Percentiles rank a stretch among this genome's conserved stretches.
These are phyloP conservation scores for Lathyrus sativus DNA, from an alignment of 306 rosid genomes.

Conservation along the genomic window DNA sequence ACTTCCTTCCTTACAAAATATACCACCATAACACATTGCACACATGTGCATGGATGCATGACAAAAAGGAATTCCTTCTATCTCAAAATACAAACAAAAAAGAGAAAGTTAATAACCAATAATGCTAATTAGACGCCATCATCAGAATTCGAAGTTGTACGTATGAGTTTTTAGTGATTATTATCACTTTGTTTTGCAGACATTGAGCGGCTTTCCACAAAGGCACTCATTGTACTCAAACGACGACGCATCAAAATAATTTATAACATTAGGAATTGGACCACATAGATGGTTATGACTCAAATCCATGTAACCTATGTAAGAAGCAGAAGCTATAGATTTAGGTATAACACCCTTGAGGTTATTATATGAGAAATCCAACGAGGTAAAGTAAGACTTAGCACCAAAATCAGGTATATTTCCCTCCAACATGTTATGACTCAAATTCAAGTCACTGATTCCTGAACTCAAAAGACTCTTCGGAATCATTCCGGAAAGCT, in stretches of 20 bases:
- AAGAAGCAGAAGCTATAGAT: slow-evolving; percentile 56
- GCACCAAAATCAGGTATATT: slow-evolving; percentile 59
- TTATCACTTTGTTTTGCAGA: slow-evolving; percentile 37
- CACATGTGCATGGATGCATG: no score
- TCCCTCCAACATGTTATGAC: slow-evolving; percentile 55
- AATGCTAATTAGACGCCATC: no score
- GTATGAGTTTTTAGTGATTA: no score
- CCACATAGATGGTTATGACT: slow-evolving; percentile 86
- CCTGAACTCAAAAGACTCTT: slow-evolving; percentile 51
- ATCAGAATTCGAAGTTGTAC: no score
- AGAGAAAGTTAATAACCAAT: no score
- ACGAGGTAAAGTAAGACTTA: slow-evolving; percentile 60
- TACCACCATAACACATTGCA: no score
- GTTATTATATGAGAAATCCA: slow-evolving; percentile 65
- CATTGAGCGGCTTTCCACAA: slow-evolving; percentile 80
- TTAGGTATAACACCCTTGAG: slow-evolving; percentile 61
- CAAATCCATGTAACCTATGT: slow-evolving; percentile 71
- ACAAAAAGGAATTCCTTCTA: no score
- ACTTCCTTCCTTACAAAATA: no score
- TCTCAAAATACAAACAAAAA: no score
- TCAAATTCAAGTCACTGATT: slow-evolving; percentile 59
- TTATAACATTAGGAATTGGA: slow-evolving; percentile 59
- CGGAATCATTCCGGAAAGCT: slow-evolving; percentile 56
- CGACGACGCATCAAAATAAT: slow-evolving; percentile 67
- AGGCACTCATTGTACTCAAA: slow-evolving; percentile 68